A percentile compares a stretch with the other conserved stretches of the same genome.
phyloP scores from a whole-genome alignment of 2,329 filamentous ascomycete species.

The Coniochaeta pulveracea region DNA sequence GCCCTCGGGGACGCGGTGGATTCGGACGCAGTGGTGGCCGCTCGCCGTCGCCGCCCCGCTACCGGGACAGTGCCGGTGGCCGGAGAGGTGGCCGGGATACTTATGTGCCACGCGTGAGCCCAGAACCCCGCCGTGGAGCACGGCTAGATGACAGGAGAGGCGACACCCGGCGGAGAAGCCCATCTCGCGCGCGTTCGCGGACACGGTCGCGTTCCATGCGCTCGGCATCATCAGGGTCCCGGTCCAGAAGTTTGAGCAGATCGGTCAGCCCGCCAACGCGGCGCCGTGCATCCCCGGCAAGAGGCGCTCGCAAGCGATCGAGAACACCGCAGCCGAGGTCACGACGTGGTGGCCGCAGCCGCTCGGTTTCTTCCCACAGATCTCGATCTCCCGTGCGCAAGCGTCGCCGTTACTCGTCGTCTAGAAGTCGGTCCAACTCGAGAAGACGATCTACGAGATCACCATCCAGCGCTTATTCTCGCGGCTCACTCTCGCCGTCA shows the following conservation, averaged over 20 bases:
- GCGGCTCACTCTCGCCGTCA: constrained; percentile 6
- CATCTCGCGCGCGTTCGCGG: constrained; percentile 26
- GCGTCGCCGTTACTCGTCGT: constrained; percentile 36
- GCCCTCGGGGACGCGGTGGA: constrained; percentile 24
- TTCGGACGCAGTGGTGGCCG: constrained; percentile 31
- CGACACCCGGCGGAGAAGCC: too few species aligned
- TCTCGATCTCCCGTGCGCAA: constrained; percentile 34
- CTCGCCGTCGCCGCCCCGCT: constrained; percentile 34
- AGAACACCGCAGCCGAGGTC: constrained; percentile 20
- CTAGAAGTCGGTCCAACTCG: constrained; percentile 30
- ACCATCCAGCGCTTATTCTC: neutral
- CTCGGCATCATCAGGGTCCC: constrained; percentile 19
- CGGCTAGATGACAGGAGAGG: neutral
- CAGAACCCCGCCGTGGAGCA: constrained; percentile 22
- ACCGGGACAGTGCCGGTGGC: constrained; percentile 29
- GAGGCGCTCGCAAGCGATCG: constrained; percentile 26
- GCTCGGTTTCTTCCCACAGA: constrained; percentile 18
- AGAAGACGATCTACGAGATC: constrained; percentile 11
- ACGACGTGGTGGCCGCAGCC: constrained; percentile 14
- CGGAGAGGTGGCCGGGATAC: constrained; percentile 28
- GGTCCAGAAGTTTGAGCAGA: constrained; percentile 21
- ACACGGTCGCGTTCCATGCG: constrained; percentile 23
- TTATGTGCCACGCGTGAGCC: constrained; percentile 35
- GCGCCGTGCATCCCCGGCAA: constrained; percentile 18
- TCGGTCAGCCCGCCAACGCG: constrained; percentile 22